phyloP scores from a whole-genome alignment of 176 grass and related monocot genomes.

The Oropetium thomaeum region DNA sequence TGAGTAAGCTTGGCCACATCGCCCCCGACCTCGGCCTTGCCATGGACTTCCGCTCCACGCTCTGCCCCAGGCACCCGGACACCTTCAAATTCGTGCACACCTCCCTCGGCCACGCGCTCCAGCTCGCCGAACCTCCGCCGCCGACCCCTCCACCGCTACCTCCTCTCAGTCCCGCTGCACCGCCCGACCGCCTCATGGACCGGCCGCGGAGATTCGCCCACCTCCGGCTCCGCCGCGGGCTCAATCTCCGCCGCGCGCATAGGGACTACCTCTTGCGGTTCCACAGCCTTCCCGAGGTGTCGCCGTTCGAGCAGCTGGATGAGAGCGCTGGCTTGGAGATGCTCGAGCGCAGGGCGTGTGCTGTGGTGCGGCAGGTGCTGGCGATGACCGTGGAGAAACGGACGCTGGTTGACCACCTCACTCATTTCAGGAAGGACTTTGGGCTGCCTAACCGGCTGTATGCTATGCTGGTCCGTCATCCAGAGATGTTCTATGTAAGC shows the following conservation, averaged over 20 bases:
- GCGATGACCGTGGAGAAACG: constrained; percentile 75
- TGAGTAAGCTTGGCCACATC: constrained; percentile 62
- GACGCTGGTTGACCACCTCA: constrained; percentile 69
- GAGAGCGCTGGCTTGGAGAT: constrained; percentile 31
- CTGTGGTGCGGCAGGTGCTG: constrained; percentile 64
- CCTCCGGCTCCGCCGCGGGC: constrained; percentile 58
- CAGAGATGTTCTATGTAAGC: constrained; percentile 83
- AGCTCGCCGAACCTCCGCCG: constrained; percentile 40
- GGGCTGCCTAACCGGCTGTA: constrained; percentile 63
- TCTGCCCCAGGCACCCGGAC: constrained; percentile 51
- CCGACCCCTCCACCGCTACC: constrained; percentile 36
- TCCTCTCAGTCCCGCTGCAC: neutral
- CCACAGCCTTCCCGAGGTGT: constrained; percentile 50
- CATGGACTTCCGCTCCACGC: constrained; percentile 51
- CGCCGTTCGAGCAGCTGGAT: constrained; percentile 35
- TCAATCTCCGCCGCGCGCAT: constrained; percentile 61
- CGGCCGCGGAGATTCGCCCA: constrained; percentile 54
- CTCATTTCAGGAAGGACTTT: constrained; percentile 70
- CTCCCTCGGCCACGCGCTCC: constrained; percentile 49
- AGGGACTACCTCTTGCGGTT: constrained; percentile 62
- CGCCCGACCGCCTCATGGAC: constrained; percentile 49
- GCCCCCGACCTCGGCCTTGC: constrained; percentile 74
- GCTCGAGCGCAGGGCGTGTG: constrained; percentile 63
- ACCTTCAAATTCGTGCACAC: constrained; percentile 50
- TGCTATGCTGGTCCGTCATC: constrained; percentile 69